Conservation (phyloP, 768 basidiomycete species). For the Collybia sp. region DNA sequence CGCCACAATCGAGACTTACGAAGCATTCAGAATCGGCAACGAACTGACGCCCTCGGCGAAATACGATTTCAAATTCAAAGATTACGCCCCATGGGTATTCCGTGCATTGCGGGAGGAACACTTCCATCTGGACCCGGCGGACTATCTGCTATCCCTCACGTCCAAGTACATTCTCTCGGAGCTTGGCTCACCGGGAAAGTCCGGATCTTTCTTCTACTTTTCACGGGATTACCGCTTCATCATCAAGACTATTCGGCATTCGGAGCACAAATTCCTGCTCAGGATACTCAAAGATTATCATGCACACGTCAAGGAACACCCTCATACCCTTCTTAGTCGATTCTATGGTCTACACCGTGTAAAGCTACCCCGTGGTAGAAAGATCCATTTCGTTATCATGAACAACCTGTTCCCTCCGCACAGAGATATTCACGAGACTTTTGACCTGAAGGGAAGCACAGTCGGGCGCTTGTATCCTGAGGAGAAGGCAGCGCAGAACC, state of each 20-base stretch:
- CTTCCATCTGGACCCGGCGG: conserved; percentile 95
- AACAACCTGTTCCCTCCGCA: conserved; percentile 99
- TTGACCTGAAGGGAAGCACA: conserved; percentile 93
- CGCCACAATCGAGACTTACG: background rate
- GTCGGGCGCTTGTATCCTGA: conserved; percentile 86
- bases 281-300: conserved; percentile 82
- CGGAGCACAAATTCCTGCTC: conserved; percentile 91
- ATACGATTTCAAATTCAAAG: conserved; percentile 99
- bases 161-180: conserved; percentile 98
- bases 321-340: conserved; percentile 87
- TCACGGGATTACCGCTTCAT: conserved; percentile 98
- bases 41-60: conserved; percentile 96
- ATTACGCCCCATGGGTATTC: conserved; percentile 98
- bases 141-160: conserved; percentile 95
- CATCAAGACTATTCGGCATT: conserved; percentile 97
- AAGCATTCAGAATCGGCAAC: conserved; percentile 73
- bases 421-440: conserved; percentile 96
- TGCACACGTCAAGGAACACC: conserved; percentile 81
- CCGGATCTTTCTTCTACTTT: conserved; percentile 99
- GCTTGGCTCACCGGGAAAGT: conserved; percentile 96
- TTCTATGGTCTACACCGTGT: conserved; percentile 98
- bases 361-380: conserved; percentile 87
- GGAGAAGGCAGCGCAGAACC: conserved; percentile 74
- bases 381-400: conserved; percentile 99
- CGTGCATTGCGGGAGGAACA: conserved; percentile 90